These are phyloP conservation scores for Brassica hybrid DNA, from an alignment of 441 rosid genomes.

Conservation along the genomic window DNA sequence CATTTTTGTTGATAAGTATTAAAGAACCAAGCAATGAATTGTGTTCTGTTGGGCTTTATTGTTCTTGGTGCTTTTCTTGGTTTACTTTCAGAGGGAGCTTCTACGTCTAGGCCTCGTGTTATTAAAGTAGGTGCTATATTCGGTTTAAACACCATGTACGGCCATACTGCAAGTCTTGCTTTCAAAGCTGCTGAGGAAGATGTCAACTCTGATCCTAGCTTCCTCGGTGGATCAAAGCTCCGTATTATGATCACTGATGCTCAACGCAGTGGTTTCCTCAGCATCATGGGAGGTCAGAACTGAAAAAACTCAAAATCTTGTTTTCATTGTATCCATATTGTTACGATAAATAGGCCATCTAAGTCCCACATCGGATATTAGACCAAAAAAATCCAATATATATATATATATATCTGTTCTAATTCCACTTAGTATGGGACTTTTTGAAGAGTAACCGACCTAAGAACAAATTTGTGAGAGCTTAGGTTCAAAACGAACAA, in stretches of 20 bases:
- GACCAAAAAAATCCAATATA: too few relatives aligned
- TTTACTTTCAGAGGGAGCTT: slow-evolving; percentile 48
- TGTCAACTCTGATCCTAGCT: slow-evolving; percentile 69
- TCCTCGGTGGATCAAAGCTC: slow-evolving; percentile 75
- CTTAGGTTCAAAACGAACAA: too few relatives aligned
- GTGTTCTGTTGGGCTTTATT: slow-evolving; percentile 48
- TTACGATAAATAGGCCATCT: too few relatives aligned
- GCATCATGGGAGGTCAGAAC: slow-evolving; percentile 73
- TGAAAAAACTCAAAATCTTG: slow-evolving; percentile 27
- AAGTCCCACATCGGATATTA: too few relatives aligned
- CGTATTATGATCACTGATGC: slow-evolving; percentile 61
- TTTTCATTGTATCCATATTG: background rate
- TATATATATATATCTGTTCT: too few relatives aligned
- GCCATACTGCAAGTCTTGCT: slow-evolving; percentile 64
- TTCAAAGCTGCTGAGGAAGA: slow-evolving; percentile 80
- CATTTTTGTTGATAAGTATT: background rate
- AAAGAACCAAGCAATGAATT: slow-evolving; percentile 50
- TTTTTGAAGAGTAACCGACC: too few relatives aligned
- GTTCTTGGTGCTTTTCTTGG: slow-evolving; percentile 40
- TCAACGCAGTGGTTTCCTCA: slow-evolving; percentile 73
- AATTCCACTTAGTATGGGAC: too few relatives aligned
- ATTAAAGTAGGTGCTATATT: slow-evolving; percentile 80
- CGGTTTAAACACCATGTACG: slow-evolving; percentile 54
- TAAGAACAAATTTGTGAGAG: too few relatives aligned
- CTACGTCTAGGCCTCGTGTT: slow-evolving; percentile 44